Base-by-base conservation (phyloP, 345 rosid species). In the Aethionema arabicum region DNA sequence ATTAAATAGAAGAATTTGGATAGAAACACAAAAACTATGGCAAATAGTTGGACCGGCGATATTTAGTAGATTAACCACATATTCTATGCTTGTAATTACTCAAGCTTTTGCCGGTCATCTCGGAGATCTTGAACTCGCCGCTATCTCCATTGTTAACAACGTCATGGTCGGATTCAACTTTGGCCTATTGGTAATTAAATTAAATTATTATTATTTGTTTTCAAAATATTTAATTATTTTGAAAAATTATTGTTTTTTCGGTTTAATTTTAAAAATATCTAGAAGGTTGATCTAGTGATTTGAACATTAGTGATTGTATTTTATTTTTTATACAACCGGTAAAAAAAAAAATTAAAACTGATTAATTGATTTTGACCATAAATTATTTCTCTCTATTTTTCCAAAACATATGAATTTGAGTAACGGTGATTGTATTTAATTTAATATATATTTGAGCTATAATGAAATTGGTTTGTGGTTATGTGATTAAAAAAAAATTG, bases 71-170 rank as follows among this genome's bases (percentile, higher is more conserved):
- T 10, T 92, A 29, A 77, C 91, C 15, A 68, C 97, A 29, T 84
- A 82, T 43, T 80, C 97, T n/a, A 89, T 80, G 91, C 56, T 92
- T 27, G 77, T 93, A 64, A 90, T 93, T 47, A 90, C 97, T 38
- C 99, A 90, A 77, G 91, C 99, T 30, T 92, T 85, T 41, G 97
- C 97, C 7, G 99, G 99, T 38, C 97, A 90, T 69, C 76, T 92
- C 32, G 99, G 99, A 0, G 91, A 87, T 52, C 88, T 85, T 11
- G 91, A 90, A 68, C 90, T 93, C 14, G 99, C 95, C n/a, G 97
- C 95, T 15, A 75, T 90, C 35, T 85, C 99, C 65, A 83, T 93
- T 32, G 77, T 84, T n/a, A 77, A 65, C 52, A 93, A 71, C 72
- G 88, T 90, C 73, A 33, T 83, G 59, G 68, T 83, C 27, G 95